Evolutionary conservation across 1,284 basidiomycete species (phyloP).

Genomic region (Rhodofomes roseus): DNA sequence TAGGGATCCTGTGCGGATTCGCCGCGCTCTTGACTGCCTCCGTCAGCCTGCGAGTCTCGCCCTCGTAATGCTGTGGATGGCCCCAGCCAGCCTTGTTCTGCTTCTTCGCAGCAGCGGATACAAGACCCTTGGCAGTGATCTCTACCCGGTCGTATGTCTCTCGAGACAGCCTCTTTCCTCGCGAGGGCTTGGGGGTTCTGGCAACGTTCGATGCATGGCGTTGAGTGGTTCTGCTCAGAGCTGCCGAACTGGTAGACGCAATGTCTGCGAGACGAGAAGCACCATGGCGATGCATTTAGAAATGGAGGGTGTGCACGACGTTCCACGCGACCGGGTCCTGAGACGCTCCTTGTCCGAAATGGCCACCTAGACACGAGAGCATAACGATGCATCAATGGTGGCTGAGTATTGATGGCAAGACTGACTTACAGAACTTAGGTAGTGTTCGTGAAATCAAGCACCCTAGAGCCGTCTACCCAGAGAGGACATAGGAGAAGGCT

Average conservation of each 20-base stretch:
- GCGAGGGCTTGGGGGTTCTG: not conserved
- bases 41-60: conserved; percentile 4
- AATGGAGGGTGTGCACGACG: no score
- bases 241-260: conserved; percentile 4
- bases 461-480: no score
- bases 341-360: no score
- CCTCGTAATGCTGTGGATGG: not conserved
- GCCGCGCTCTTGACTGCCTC: not conserved
- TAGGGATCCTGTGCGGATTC: not conserved
- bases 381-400: no score
- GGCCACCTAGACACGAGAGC: no score
- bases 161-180: not conserved
- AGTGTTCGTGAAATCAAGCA: no score
- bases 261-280: conserved; percentile 1
- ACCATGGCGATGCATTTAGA: conserved; percentile 10
- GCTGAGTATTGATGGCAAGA: no score
- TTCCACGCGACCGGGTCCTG: no score
- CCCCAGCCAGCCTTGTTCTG: conserved; percentile 1
- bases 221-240: not conserved
- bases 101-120: not conserved
- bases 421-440: no score
- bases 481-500: no score
- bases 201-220: conserved; percentile 5
- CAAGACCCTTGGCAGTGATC: not conserved
- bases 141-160: not conserved